Base-by-base conservation (phyloP, 2,329 filamentous ascomycete genomes). In the Diplocarpon mali region DNA sequence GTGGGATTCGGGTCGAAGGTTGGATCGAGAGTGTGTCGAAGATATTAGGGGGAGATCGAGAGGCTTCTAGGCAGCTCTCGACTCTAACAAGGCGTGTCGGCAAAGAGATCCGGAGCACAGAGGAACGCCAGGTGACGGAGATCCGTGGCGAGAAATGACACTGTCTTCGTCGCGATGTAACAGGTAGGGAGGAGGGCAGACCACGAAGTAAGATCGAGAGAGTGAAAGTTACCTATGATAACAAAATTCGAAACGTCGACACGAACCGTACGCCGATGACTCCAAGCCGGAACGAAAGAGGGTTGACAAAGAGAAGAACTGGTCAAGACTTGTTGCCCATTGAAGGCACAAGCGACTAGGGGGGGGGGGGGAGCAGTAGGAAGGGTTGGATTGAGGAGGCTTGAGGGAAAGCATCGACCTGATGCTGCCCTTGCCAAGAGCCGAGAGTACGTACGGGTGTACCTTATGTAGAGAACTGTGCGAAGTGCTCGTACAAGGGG, bases 191-290 rank as follows among this genome's bases (percentile, higher is more conserved):
- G 39, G 44, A 51, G 45, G n/a, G n/a, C n/a, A n/a, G n/a, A n/a
- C n/a, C 49, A 45, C 39, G 30, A 24, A 4, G 20, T 50, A 47
- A 38, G 47, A 46, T 55, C 53, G 56, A 57, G 46, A 56, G 53
- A 55, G 44, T 40, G 49, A 54, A 20, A 38, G 41, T 44, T 52
- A 50, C 38, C 31, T 37, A 42, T 4, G 20, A 7, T 24, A 24
- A 24, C 51, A 46, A 38, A 45, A 49, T 35, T 43, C 51, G 57
- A 59, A 60, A 57, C 53, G 46, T 35, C 36, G 31, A 49, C 34
- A 38, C 41, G 28, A 15, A 38, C 28, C 15, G 31, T 38, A 13
- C 14, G 16, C 24, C 27, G 27, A 15, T 8, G 34, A 42, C 35
- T 36, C 34, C 30, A 42, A 35, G 29, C 40, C 27, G 16, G 35